Evolutionary conservation across 2,329 filamentous ascomycete species (phyloP), one percentile per base, ranked within the genome.

Genomic region (Stachybotrys chartarum): DNA sequence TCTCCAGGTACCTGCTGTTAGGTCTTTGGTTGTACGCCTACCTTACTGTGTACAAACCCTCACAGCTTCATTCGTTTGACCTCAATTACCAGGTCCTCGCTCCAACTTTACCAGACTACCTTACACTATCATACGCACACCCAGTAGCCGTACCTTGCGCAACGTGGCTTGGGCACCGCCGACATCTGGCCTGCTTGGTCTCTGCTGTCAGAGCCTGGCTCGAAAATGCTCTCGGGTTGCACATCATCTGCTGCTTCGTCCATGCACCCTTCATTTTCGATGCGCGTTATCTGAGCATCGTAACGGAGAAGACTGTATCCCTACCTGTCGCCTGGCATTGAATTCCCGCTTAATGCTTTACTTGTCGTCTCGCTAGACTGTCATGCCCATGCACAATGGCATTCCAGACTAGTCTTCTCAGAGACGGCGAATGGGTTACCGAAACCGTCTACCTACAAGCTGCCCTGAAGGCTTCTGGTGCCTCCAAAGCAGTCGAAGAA

Each of bases 371-470:
- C 52, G 44, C 54, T 50, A 42, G 35, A 10, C 35, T 42, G 35
- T 42, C 35, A 42, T 42, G 35, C 8, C 35, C 35, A 14, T 56
- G 50, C 55, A 67, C 12, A 45, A 74, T 74, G 72, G 70, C 78
- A 54, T 75, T 84, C 56, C 79, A 84, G 63, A 79, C 78, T 42
- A 81, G 75, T 58, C 73, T 83, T 57, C 65, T 82, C 30, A 73
- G 78, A 57, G 71, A 80, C 62, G 80, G 81, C 57, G 70, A 77
- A 65, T 85, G 81, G 81, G 78, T 83, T 42, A 78, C 78, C n/a
- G 72, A 78, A 61, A 81, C 72, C 1, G 70, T 81, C 61, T 70
- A 75, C 57, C 59, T 80, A 55, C 62, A 74, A 58, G 69, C 70
- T 52, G 68, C 76, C 48, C 64, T 80, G 51, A 73, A 71, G 51